Evolutionary conservation across 768 basidiomycete genomes (phyloP).

Genomic region (Lentinus tigrinus): DNA sequence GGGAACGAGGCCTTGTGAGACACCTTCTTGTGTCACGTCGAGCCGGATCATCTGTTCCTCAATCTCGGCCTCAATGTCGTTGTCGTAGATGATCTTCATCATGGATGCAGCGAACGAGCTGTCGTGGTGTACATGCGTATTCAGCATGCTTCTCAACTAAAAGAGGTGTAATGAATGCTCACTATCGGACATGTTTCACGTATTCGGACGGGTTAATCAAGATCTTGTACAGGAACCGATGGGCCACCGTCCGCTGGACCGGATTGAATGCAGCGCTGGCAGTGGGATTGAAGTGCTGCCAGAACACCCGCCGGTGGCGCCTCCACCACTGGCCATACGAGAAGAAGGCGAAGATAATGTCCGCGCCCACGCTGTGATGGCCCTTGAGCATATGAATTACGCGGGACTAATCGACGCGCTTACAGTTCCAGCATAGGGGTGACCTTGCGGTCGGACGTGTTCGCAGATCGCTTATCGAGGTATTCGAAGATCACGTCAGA

Average conservation of each 20-base stretch:
- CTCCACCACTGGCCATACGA: constrained; percentile 9
- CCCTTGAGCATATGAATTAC: no score
- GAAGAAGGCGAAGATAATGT: neutral
- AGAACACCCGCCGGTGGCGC: constrained; percentile 2
- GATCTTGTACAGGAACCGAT: neutral
- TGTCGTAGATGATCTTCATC: constrained; percentile 7
- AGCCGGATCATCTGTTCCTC: constrained; percentile 2
- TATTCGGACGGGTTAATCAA: neutral
- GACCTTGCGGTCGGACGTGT: constrained; percentile 26
- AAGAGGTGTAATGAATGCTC: neutral
- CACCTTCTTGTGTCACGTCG: neutral
- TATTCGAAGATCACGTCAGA: constrained; percentile 24
- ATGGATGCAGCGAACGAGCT: constrained; percentile 14
- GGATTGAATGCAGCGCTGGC: neutral
- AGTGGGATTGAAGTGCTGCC: constrained; percentile 1
- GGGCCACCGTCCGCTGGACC: neutral
- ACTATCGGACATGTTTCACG: constrained; percentile 3
- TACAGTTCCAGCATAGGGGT: neutral
- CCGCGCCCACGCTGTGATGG: neutral
- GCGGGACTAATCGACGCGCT: neutral
- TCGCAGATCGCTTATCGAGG: constrained; percentile 26
- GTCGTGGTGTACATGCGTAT: neutral
- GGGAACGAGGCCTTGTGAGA: constrained; percentile 6
- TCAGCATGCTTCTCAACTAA: neutral
- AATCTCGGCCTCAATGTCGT: neutral